phyloP scores from a whole-genome alignment of 139 green algal genomes.

The Trebouxia sp. region DNA sequence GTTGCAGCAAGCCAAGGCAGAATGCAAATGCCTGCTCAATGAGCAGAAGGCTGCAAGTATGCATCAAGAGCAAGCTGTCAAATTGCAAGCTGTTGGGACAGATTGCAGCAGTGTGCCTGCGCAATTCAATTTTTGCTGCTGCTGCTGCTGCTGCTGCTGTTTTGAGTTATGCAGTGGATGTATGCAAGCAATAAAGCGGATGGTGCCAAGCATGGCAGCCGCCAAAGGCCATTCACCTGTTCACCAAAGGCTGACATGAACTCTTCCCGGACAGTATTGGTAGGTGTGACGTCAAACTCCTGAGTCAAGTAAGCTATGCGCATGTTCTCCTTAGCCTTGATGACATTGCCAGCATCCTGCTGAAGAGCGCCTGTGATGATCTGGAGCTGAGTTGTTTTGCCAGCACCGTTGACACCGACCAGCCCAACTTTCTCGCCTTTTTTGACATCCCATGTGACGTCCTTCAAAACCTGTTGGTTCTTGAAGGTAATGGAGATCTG shows the following conservation, averaged over 20 bases:
- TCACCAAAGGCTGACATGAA: slow-evolving; percentile 86
- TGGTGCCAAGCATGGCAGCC: no score
- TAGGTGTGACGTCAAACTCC: slow-evolving; percentile 95
- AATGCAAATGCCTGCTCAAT: no score
- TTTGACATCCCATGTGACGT: slow-evolving; percentile 95
- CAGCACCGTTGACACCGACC: slow-evolving; percentile 97
- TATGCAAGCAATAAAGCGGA: background rate
- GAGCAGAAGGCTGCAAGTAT: no score
- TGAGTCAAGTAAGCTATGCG: slow-evolving; percentile 94
- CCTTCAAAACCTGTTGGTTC: slow-evolving; percentile 88
- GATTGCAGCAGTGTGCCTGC: no score
- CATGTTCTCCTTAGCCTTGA: slow-evolving; percentile 83
- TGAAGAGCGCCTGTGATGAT: slow-evolving; percentile 91
- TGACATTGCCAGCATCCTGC: slow-evolving; percentile 86
- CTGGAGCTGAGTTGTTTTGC: slow-evolving; percentile 98
- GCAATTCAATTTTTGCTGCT: no score
- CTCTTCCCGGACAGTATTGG: slow-evolving; percentile 93
- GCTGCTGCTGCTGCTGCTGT: background rate
- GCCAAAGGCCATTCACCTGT: slow-evolving; percentile 57
- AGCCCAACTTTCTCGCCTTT: slow-evolving; percentile 95
- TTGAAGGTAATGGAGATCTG: slow-evolving; percentile 91
- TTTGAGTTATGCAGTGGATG: background rate
- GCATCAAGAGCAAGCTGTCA: no score
- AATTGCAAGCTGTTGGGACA: no score
- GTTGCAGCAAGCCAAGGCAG: no score